Base-by-base conservation (phyloP, 2,329 filamentous ascomycete species). In the Colletotrichum navitas region DNA sequence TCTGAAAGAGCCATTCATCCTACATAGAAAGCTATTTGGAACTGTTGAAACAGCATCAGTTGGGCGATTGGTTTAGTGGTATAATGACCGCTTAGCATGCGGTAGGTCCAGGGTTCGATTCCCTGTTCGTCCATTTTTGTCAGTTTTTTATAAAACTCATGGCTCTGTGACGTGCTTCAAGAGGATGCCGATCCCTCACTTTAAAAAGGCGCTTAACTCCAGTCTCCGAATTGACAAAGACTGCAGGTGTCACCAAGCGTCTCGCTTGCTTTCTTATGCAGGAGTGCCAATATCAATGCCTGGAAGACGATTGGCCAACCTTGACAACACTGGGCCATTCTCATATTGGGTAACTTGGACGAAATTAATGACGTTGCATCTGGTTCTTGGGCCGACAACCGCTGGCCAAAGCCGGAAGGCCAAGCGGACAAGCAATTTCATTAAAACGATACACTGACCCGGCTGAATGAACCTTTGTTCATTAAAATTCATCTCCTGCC, bases 61-160 rank as follows among this genome's bases (percentile, higher is more conserved):
- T 36, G 58, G 59, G 59, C 59, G 60, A 62, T 62, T 62, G 60
- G 60, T 62, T 62, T 62, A 62, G 60, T 62, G 45, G 60, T 52
- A 62, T 62, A 62, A 62, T 62, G 60, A 62, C 60, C 60, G 60
- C 60, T 62, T 62, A 62, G 60, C 60, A 62, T 62, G 60, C 60
- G 60, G 60, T 62, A 62, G 60, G 60, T 62, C 60, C 60, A 26
- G 59, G 59, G 59, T 62, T 62, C 59, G 59, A 62, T 62, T 62
- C 59, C 59, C 59, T 26, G 59, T 51, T 62, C 59, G 59, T 62
- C 59, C 59, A 62, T n/a, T n/a, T n/a, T n/a, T n/a, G n/a, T n/a
- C n/a, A n/a, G n/a, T n/a, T n/a, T n/a, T n/a, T n/a, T n/a, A n/a
- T n/a, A n/a, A n/a, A n/a, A n/a, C n/a, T n/a, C n/a, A n/a, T n/a